These are phyloP conservation scores for Pythium apleroticum DNA, from an alignment of 352 stramenopile genomes.

Conservation along the genomic window DNA sequence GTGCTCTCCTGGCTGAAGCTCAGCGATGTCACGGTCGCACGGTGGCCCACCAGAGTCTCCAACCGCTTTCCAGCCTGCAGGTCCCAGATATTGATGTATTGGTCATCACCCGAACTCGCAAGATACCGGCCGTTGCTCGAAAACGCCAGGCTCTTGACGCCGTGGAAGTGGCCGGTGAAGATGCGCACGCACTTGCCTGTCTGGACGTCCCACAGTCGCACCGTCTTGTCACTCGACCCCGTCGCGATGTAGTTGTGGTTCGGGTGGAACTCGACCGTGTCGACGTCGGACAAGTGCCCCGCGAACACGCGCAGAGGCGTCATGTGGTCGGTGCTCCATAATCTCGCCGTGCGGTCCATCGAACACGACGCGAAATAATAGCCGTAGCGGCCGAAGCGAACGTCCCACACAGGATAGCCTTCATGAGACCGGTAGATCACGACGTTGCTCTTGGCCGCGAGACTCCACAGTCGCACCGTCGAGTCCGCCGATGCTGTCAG, in stretches of 20 bases:
- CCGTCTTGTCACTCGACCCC: slow-evolving; percentile 93
- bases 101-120: slow-evolving; percentile 80
- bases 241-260: slow-evolving; percentile 96
- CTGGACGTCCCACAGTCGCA: slow-evolving; percentile 94
- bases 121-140: slow-evolving; percentile 90
- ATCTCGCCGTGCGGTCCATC: slow-evolving; percentile 90
- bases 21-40: slow-evolving; percentile 69
- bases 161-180: slow-evolving; percentile 89
- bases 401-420: slow-evolving; percentile 90
- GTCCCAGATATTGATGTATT: slow-evolving; percentile 95
- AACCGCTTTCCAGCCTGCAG: slow-evolving; percentile 87
- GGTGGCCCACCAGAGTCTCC: slow-evolving; percentile 80
- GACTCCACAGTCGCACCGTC: slow-evolving; percentile 83
- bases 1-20: slow-evolving; percentile 79
- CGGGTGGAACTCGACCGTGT: slow-evolving; percentile 92
- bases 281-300: slow-evolving; percentile 92
- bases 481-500: slow-evolving; percentile 81
- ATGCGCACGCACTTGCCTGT: slow-evolving; percentile 91
- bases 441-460: slow-evolving; percentile 78
- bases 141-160: slow-evolving; percentile 88
- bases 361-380: slow-evolving; percentile 96
- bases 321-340: slow-evolving; percentile 93
- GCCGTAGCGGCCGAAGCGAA: slow-evolving; percentile 86
- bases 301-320: slow-evolving; percentile 92
- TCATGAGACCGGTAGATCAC: slow-evolving; percentile 75